Base-by-base conservation (phyloP, 305 asterid genomes). In the Fraxinus baroniana region DNA sequence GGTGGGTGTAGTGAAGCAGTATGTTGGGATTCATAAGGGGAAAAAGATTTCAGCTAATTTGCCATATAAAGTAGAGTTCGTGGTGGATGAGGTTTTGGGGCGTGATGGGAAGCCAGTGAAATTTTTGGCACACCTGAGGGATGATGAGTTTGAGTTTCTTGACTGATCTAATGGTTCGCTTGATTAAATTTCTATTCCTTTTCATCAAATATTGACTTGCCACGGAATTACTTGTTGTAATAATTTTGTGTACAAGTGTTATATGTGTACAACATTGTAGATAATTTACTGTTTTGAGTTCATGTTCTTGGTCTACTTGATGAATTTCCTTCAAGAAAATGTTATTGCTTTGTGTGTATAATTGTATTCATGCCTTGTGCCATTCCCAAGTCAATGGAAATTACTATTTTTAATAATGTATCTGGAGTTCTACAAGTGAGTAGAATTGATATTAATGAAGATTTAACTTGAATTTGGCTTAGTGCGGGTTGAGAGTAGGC, bases 111-210 rank as follows among this genome's bases (percentile, higher is more conserved):
- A 90, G 82, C 95, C 97, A 26, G 87, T 90, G 84, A 95, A 93
- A 85, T 93, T 95, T 84, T 22, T 72, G 81, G 92, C 95, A 3
- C 99, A 95, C 86, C 86, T 94, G 78, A 95, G 87, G 90, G 99
- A 94, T 84, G 98, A 94, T 85, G 99, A 95, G 91, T 95, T 95
- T 86, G 99, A 94, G 89, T 89, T 88, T 87, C 89, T 93, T 89
- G 97, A 90, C 80, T 93, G 90, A 91, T 82, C 22, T 3, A 62
- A 18, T 57, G 73, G 64, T 57, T 84, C 71, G 71, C 22, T 62
- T 20, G 4, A 62, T 66, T 66, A 3, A 10, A 26, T 66, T 66
- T 26, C 74, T 9, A 4, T 24, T 66, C 17, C 44, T 55, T 68
- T 44, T 83, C 28, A 62, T 39, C n/a, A 15, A 57, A 37, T 75